These are phyloP conservation scores for Solanum hybrid DNA, from an alignment of 305 asterid genomes.

Conservation along the genomic window DNA sequence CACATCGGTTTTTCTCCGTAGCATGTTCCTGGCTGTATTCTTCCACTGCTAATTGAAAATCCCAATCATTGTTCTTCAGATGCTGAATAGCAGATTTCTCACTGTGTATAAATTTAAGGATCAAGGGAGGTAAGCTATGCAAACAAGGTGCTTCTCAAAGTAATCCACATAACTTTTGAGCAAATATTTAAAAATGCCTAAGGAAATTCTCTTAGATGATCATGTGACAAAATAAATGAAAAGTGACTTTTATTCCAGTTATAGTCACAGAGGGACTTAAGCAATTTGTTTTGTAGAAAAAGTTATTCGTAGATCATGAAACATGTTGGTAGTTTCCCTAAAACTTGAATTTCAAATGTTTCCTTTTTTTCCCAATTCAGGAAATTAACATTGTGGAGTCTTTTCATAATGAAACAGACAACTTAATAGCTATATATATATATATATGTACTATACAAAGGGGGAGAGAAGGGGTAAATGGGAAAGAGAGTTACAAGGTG, in stretches of 20 bases:
- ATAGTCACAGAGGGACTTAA: background rate
- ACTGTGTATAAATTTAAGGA: constrained; percentile 34
- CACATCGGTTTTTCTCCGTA: constrained; percentile 71
- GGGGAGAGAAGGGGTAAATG: background rate
- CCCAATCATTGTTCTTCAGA: constrained; percentile 77
- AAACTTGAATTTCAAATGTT: background rate
- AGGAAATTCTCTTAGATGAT: background rate
- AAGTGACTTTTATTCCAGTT: background rate
- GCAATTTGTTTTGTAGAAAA: background rate
- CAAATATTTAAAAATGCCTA: background rate
- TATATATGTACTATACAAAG: background rate
- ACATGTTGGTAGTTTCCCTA: background rate
- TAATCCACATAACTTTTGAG: background rate
- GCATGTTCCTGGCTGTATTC: constrained; percentile 55
- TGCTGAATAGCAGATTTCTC: constrained; percentile 75
- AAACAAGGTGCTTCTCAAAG: background rate
- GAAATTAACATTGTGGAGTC: background rate
- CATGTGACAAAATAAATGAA: background rate
- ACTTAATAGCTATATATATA: background rate
- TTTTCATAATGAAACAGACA: background rate
- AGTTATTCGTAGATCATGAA: background rate
- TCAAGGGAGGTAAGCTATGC: constrained; percentile 6
- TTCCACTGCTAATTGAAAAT: constrained; percentile 77
- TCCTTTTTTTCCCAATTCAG: background rate
- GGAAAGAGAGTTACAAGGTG: background rate